phyloP scores from a whole-genome alignment of 2,329 filamentous ascomycete species.

The Botrytis deweyae region DNA sequence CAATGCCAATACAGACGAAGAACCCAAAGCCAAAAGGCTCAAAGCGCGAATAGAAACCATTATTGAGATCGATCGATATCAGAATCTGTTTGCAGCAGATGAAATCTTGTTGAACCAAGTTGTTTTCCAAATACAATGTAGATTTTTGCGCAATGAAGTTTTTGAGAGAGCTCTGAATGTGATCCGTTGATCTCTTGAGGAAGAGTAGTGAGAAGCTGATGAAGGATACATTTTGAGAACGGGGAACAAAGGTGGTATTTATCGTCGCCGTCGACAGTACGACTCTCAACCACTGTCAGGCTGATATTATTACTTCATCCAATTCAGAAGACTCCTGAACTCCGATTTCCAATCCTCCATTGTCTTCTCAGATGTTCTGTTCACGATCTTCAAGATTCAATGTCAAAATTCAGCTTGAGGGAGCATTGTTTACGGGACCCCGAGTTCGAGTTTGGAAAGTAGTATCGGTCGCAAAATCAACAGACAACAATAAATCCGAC shows the following conservation, averaged over 20 bases:
- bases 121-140: background rate
- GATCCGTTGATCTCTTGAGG: background rate
- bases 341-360: conserved; percentile 13
- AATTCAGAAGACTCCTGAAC: conserved; percentile 4
- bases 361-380: background rate
- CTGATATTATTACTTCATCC: background rate
- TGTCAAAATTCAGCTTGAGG: background rate
- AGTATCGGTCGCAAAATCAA: background rate
- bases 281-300: background rate
- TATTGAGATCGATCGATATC: background rate
- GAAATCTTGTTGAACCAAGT: background rate
- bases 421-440: conserved; percentile 5
- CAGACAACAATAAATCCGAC: background rate
- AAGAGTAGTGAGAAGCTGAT: background rate
- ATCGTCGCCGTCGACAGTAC: background rate
- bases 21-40: conserved; percentile 10
- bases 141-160: background rate
- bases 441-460: conserved; percentile 10
- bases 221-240: background rate
- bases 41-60: conserved; percentile 1
- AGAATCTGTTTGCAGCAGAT: background rate
- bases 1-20: conserved; percentile 11
- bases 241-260: background rate
- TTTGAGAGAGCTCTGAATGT: background rate
- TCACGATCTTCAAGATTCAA: background rate